Conservation (phyloP, 2,329 filamentous ascomycete genomes). For the Trichoderma sp. region DNA sequence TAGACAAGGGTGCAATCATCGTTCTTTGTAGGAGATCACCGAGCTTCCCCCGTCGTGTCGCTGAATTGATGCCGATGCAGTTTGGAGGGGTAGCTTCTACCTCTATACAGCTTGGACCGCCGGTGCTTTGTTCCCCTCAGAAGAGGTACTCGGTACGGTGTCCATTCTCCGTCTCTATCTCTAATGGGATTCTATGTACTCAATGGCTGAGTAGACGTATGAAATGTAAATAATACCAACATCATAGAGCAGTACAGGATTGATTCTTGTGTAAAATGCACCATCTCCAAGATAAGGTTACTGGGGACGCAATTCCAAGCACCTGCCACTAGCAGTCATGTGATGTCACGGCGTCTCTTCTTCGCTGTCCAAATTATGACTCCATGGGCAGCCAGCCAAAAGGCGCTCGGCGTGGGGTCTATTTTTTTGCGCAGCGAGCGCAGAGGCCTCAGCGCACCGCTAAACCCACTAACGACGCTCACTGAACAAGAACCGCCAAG, state of each 20-base stretch:
- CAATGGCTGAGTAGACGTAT: background rate
- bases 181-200: background rate
- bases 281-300: background rate
- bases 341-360: slow-evolving; percentile 11
- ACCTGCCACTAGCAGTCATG: slow-evolving; percentile 10
- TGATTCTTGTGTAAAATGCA: background rate
- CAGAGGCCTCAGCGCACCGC: background rate
- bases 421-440: slow-evolving; percentile 17
- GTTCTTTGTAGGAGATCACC: background rate
- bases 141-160: background rate
- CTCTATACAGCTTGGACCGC: background rate
- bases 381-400: background rate
- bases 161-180: background rate
- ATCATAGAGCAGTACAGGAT: background rate
- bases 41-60: background rate
- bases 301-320: background rate
- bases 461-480: background rate
- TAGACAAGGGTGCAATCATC: background rate
- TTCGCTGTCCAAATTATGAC: slow-evolving; percentile 19
- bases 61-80: background rate
- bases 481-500: background rate
- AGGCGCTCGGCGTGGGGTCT: slow-evolving; percentile 8
- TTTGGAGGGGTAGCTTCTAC: slow-evolving; percentile 18
- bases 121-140: background rate
- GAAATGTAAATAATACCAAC: background rate